A percentile compares a stretch with the other conserved stretches of the same genome.
These are phyloP conservation scores for Lodderomyces oxycetoniae DNA, from an alignment of 1,139 yeast genomes.

Conservation along the genomic window DNA sequence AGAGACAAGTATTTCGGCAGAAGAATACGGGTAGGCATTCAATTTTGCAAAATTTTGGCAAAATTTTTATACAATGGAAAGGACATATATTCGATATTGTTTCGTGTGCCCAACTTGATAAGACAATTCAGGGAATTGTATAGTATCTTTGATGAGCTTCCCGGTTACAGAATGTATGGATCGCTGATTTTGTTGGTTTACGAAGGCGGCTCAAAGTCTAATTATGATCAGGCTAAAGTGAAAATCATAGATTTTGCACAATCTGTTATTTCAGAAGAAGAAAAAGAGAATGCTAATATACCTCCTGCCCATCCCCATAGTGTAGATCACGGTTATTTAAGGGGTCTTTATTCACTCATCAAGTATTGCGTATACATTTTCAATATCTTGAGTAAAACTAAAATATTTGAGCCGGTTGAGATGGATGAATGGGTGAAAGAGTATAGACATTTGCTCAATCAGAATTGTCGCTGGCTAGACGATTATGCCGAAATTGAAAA, in stretches of 20 bases:
- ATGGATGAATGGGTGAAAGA: conserved; percentile 20
- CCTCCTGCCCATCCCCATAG: conserved; percentile 66
- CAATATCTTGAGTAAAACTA: conserved; percentile 36
- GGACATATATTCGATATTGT: conserved; percentile 52
- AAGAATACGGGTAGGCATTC: conserved; percentile 63
- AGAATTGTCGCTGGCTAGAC: conserved; percentile 42
- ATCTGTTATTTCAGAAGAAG: conserved; percentile 70
- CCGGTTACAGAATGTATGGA: conserved; percentile 90
- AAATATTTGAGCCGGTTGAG: conserved; percentile 10
- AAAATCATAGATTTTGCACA: conserved; percentile 95
- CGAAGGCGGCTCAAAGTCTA: conserved; percentile 49
- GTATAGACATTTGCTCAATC: conserved; percentile 15
- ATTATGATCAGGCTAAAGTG: conserved; percentile 40
- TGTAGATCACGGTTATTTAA: conserved; percentile 79
- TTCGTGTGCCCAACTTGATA: conserved; percentile 65
- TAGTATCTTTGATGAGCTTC: conserved; percentile 48
- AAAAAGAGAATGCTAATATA: conserved; percentile 26
- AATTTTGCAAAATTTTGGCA: conserved; percentile 69
- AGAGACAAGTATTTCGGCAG: conserved; percentile 94
- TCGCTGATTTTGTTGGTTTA: conserved; percentile 84
- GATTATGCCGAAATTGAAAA: conserved; percentile 36
- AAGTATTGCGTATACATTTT: conserved; percentile 57
- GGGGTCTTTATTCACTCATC: conserved; percentile 69
- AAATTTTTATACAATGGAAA: conserved; percentile 78
- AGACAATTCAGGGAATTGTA: conserved; percentile 56